These are phyloP conservation scores for Cercospora sojina DNA, from an alignment of 2,329 filamentous ascomycete species.

Conservation along the genomic window DNA sequence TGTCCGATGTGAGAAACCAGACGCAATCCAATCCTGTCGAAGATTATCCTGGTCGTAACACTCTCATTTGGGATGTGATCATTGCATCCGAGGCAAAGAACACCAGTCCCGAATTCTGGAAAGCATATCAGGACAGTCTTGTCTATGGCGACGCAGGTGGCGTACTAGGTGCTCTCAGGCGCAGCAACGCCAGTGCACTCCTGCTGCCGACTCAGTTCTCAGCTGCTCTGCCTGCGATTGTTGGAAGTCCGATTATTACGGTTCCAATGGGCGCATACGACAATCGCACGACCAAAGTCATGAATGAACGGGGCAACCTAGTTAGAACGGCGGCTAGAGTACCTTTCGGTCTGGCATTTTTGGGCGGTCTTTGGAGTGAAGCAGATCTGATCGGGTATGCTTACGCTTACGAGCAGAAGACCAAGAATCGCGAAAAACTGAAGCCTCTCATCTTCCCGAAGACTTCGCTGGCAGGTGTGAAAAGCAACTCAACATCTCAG, in stretches of 20 bases:
- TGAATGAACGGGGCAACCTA: background rate
- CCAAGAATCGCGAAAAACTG: background rate
- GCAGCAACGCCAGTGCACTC: constrained; percentile 6
- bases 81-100: background rate
- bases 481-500: too few relatives aligned
- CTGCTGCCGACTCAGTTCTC: constrained; percentile 7
- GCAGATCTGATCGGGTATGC: constrained; percentile 8
- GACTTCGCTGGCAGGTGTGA: background rate
- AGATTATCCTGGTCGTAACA: constrained; percentile 2
- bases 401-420: constrained; percentile 15
- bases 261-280: constrained; percentile 11
- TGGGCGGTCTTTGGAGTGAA: constrained; percentile 11
- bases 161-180: constrained; percentile 7
- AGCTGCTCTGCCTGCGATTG: background rate
- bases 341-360: constrained; percentile 11
- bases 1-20: background rate
- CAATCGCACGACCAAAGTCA: background rate
- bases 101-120: constrained; percentile 4
- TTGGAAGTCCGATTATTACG: constrained; percentile 9
- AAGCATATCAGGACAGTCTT: constrained; percentile 6
- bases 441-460: constrained; percentile 4
- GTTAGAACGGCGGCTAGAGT: background rate
- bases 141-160: constrained; percentile 8
- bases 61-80: constrained; percentile 10
- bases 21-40: constrained; percentile 3